Conservation (phyloP, 106 monocot genomes). For the Agapanthus africanus region DNA sequence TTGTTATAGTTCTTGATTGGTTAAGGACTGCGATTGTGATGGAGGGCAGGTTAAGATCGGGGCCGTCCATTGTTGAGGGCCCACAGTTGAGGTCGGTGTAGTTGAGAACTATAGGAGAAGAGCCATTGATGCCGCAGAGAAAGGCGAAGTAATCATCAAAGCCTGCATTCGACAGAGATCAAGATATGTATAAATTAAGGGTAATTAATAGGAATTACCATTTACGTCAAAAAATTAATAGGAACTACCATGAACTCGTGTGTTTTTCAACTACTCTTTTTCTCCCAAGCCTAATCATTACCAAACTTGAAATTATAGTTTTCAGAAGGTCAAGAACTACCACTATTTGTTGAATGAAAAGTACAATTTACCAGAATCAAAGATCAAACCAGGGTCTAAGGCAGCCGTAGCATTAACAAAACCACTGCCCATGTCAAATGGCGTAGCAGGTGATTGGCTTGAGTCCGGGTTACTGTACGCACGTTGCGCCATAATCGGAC, state of each 20-base stretch:
- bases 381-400: constrained; percentile 81
- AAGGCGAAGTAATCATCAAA: constrained; percentile 74
- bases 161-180: too few species aligned
- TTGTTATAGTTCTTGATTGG: constrained; percentile 48
- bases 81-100: constrained; percentile 62
- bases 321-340: too few species aligned
- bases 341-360: not conserved
- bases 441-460: constrained; percentile 73
- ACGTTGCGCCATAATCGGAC: constrained; percentile 83
- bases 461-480: constrained; percentile 63
- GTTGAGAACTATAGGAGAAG: constrained; percentile 64
- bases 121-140: constrained; percentile 85
- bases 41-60: constrained; percentile 86
- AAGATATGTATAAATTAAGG: too few species aligned
- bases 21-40: constrained; percentile 68
- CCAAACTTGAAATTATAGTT: not conserved
- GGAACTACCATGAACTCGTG: too few species aligned
- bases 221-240: too few species aligned
- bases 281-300: not conserved
- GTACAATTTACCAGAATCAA: constrained; percentile 58
- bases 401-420: constrained; percentile 93
- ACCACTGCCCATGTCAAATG: constrained; percentile 97
- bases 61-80: constrained; percentile 28
- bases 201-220: too few species aligned
- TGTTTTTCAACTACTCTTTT: not conserved